Evolutionary conservation across 1,139 yeast genomes (phyloP), one percentile per base, ranked within the genome.

Genomic region (Diutina neorugosa): DNA sequence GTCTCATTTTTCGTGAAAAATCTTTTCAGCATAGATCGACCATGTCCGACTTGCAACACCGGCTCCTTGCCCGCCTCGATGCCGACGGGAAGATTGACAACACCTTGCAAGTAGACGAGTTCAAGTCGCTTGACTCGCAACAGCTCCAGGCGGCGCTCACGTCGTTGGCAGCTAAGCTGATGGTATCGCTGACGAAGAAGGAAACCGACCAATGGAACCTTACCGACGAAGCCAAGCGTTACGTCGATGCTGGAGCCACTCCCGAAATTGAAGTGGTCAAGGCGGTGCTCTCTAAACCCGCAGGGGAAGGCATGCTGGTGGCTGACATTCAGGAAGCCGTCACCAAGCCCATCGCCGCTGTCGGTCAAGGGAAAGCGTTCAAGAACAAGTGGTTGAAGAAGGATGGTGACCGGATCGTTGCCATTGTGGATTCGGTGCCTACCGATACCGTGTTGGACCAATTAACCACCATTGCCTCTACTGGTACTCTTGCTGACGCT

Each of bases 281-380:
- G 55, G 89, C 85, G 65, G 90, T 94, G 51, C 74, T 86, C 57
- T 78, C 82, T 62, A 76, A 86, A 44, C 68, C 90, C 55, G 95
- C 86, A 56, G 37, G 37, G 2, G 37, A 31, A 11, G 90, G 94
- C 48, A 77, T 93, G 63, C 86, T 87, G 64, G 84, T 93, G 60
- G 68, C 86, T 23, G 97, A 93, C 55, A 95, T 93, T 55, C 80
- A 81, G 60, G 20, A 40, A 8, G 68, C 81, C 55, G 80, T 84
- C 58, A 75, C 91, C 69, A 97, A 98, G 52, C 72, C 82, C 52
- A 80, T 82, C 57, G 98, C 97, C 56, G 84, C 85, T 62, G 78
- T 91, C 58, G 99, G 98, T 56, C 98, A 93, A 72, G 96, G 96
- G 62, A 85, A 91, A 64, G 98, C 98, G n/a, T 93, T 93, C 78